phyloP scores from a whole-genome alignment of 345 rosid species.

The Melastoma malabathricum region DNA sequence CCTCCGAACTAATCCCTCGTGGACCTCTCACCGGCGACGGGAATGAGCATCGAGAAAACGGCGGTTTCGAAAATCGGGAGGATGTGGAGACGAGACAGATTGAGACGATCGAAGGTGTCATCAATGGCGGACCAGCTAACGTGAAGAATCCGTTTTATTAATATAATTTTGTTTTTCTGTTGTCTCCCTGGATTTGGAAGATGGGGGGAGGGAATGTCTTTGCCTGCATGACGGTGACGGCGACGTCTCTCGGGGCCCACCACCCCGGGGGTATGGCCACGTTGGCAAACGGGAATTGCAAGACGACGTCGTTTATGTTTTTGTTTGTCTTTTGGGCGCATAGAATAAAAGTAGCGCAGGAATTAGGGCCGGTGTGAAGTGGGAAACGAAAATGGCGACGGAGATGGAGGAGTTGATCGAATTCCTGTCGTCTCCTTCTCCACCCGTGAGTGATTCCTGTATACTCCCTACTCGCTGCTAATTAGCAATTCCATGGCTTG shows the following conservation, averaged over 20 bases:
- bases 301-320: slow-evolving; percentile 9
- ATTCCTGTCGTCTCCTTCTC: slow-evolving; percentile 60
- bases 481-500: too few relatives aligned
- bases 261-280: too few relatives aligned
- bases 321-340: too few relatives aligned
- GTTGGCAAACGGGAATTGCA: slow-evolving; percentile 2
- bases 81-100: not conserved
- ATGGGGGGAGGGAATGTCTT: slow-evolving; percentile 37
- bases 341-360: too few relatives aligned
- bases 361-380: too few relatives aligned
- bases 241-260: too few relatives aligned
- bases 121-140: not conserved
- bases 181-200: slow-evolving; percentile 11
- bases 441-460: slow-evolving; percentile 28
- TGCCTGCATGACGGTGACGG: slow-evolving; percentile 21
- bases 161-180: not conserved
- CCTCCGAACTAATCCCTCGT: too few relatives aligned
- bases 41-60: too few relatives aligned
- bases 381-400: slow-evolving; percentile 81
- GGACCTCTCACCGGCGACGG: too few relatives aligned
- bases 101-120: not conserved
- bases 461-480: too few relatives aligned
- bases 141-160: too few relatives aligned
- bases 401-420: slow-evolving; percentile 76
- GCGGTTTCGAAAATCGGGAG: not conserved